Conservation (phyloP, 352 stramenopile species). For the Globisporangium canariense region DNA sequence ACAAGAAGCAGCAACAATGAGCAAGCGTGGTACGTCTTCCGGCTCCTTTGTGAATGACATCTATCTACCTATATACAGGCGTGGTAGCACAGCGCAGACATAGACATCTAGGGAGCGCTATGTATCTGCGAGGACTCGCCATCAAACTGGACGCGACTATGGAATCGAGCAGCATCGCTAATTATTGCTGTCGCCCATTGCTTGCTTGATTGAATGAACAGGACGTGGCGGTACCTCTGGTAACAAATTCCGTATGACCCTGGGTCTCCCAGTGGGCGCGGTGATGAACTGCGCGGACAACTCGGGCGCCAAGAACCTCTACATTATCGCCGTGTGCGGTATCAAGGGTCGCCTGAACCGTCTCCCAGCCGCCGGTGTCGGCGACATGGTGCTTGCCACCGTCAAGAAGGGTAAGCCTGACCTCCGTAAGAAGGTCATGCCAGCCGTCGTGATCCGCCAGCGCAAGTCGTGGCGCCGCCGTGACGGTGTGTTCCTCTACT, state of each 20-base stretch:
- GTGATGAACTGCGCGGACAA: constrained; percentile 99
- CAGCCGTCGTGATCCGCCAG: constrained; percentile 98
- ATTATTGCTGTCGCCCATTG: not conserved
- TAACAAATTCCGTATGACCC: constrained; percentile 99
- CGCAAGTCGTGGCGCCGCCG: constrained; percentile 99
- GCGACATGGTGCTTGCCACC: constrained; percentile 99
- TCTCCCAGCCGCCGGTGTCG: constrained; percentile 97
- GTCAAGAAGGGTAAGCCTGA: constrained; percentile 99
- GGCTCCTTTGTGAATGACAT: not conserved
- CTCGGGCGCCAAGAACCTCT: constrained; percentile 99
- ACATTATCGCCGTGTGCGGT: constrained; percentile 99
- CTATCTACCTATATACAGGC: not conserved
- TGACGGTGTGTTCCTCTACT: constrained; percentile 99
- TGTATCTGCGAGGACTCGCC: not conserved
- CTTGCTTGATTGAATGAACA: constrained; percentile 19
- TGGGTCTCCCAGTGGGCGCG: constrained; percentile 97
- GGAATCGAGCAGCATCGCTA: not conserved
- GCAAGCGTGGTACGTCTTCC: constrained; percentile 58
- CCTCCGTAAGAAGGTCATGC: constrained; percentile 99
- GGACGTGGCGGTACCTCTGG: constrained; percentile 95
- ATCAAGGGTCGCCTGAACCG: constrained; percentile 99
- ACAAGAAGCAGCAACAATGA: constrained; percentile 84
- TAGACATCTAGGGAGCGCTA: not conserved
- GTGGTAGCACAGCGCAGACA: not conserved
- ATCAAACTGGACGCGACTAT: not conserved